phyloP scores from a whole-genome alignment of 805 yeast genomes.

The Clavispora fructus region DNA sequence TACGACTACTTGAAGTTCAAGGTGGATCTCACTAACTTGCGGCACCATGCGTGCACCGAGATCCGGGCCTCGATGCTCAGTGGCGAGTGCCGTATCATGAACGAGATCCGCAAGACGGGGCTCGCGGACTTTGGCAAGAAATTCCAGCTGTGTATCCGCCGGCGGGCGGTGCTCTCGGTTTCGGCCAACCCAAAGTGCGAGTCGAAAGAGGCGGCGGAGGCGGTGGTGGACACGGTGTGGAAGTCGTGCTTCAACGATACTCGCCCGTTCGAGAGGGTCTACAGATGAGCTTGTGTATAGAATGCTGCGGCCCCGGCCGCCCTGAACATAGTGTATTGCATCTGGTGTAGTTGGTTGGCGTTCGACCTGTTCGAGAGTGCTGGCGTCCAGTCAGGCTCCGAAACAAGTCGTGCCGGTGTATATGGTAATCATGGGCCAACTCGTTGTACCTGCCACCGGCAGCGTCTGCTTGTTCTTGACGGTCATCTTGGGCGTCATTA shows the following conservation, averaged over 20 bases:
- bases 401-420: too few species aligned
- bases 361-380: too few species aligned
- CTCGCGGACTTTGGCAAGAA: slow-evolving; percentile 61
- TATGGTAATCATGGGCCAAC: too few species aligned
- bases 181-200: slow-evolving; percentile 81
- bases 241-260: slow-evolving; percentile 91
- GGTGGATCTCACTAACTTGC: slow-evolving; percentile 77
- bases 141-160: slow-evolving; percentile 83
- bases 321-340: not conserved
- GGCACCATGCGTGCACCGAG: slow-evolving; percentile 96
- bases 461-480: too few species aligned
- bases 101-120: slow-evolving; percentile 63
- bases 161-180: slow-evolving; percentile 85
- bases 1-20: slow-evolving; percentile 86
- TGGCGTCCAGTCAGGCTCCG: too few species aligned
- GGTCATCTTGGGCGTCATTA: too few species aligned
- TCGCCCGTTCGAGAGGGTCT: slow-evolving; percentile 91
- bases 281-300: slow-evolving; percentile 39
- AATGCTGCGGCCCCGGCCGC: not conserved
- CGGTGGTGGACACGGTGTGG: slow-evolving; percentile 83
- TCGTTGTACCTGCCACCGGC: too few species aligned
- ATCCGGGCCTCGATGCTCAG: slow-evolving; percentile 88
- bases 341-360: too few species aligned
- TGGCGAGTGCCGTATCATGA: slow-evolving; percentile 91
- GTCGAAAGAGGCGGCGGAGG: slow-evolving; percentile 65